Evolutionary conservation across 2,329 filamentous ascomycete species (phyloP), one percentile per base, ranked within the genome.

Genomic region (Acrodontium crateriforme): DNA sequence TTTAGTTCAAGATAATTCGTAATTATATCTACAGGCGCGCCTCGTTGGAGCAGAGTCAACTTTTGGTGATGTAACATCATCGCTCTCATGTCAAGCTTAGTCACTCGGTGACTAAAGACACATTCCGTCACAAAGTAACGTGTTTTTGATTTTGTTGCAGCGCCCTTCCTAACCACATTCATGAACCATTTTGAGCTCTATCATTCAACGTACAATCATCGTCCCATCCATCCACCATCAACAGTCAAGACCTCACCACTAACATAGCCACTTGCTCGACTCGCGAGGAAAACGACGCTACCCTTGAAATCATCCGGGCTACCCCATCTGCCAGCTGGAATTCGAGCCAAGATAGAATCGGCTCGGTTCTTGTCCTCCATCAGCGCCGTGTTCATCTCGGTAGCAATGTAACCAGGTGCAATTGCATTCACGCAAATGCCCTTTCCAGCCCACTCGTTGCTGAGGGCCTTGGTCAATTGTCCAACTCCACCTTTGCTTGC

Each of bases 181-280:
- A n/a, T n/a, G n/a, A n/a, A n/a, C n/a, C n/a, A n/a, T n/a, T n/a
- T n/a, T n/a, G n/a, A n/a, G n/a, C n/a, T n/a, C n/a, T n/a, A n/a
- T n/a, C n/a, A n/a, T n/a, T n/a, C n/a, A n/a, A n/a, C n/a, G n/a
- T n/a, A n/a, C n/a, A n/a, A n/a, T n/a, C n/a, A 91, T 62, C 82
- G 65, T 2, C 80, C 83, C 83, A 92, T 91, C 45, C 83, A 93
- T 8, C 84, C 84, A 6, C 84, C 84, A 55, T 93, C 85, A 25
- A 93, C 80, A 15, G 79, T 76, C 41, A 93, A 49, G 4, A 83
- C 63, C 55, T 92, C 80, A 0, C 84, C 84, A 40, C 69, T 82
- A 19, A 92, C 76, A 58, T 92, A 92, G 7, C 62, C 70, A 49
- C 78, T 81, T n/a, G 76, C 78, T 49, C 60, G 66, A 45, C 78